These are phyloP conservation scores for Apophysomyces trapeziformis DNA, from an alignment of 371 early-diverging fungal genomes.

Conservation along the genomic window DNA sequence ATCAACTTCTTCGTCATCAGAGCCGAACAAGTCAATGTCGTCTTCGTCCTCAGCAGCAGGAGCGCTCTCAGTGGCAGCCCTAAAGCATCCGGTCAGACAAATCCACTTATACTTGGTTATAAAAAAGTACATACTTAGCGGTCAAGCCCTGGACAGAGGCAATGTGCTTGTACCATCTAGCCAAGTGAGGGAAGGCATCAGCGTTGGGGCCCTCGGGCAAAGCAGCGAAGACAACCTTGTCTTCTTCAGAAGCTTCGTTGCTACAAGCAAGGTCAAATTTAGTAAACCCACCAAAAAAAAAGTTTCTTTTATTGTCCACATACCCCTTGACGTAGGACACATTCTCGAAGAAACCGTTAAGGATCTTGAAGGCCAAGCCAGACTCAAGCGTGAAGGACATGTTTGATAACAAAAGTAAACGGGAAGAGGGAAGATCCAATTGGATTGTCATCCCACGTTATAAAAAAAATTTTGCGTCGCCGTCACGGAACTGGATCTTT, in stretches of 20 bases:
- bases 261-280: slow-evolving; percentile 39
- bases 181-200: slow-evolving; percentile 82
- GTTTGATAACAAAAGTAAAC: slow-evolving; percentile 12
- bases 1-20: slow-evolving; percentile 91
- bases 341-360: slow-evolving; percentile 81
- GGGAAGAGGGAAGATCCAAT: slow-evolving; percentile 19
- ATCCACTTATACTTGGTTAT: not conserved
- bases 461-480: slow-evolving; percentile 11
- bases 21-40: slow-evolving; percentile 95
- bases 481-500: not conserved
- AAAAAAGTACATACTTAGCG: slow-evolving; percentile 50
- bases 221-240: slow-evolving; percentile 85
- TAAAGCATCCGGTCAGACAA: slow-evolving; percentile 9
- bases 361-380: slow-evolving; percentile 62
- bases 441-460: not conserved
- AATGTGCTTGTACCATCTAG: slow-evolving; percentile 96
- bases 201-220: slow-evolving; percentile 80
- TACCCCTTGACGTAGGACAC: slow-evolving; percentile 83
- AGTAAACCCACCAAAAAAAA: not conserved
- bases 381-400: slow-evolving; percentile 74
- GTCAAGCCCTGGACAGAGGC: slow-evolving; percentile 65
- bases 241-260: slow-evolving; percentile 80
- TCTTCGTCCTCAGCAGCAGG: slow-evolving; percentile 85
- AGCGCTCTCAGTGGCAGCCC: slow-evolving; percentile 60
- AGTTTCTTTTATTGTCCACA: slow-evolving; percentile 16